Evolutionary conservation across 139 green algal species (phyloP), one percentile per base, ranked within the genome.

Genomic region (Edaphochlamys debaryana): DNA sequence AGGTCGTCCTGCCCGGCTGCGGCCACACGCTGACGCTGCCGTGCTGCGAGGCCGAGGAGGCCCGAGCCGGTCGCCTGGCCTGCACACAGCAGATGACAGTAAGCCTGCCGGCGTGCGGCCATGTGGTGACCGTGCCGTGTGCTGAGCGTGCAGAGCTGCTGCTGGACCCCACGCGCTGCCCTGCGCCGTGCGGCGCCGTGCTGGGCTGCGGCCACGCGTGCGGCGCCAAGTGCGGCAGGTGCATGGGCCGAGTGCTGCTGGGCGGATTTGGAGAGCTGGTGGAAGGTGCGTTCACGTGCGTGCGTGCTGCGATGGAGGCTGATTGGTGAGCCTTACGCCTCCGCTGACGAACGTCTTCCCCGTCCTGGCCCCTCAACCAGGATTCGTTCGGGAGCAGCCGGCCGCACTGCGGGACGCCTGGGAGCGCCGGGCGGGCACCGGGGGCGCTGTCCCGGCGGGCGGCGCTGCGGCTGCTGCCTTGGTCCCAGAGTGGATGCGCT

Each of bases 1-100:
- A 79, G 54, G 71, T 90, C 9, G 0, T 29, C 2, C 63, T 92
- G 52, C 85, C 88, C 29, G 79, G 9, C 27, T 92, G 88, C 42
- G 79, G 79, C 56, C 88, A 92, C 79, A 67, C 27, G 2, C 8
- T 87, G 22, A 85, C n/a, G n/a, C 56, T 87, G 22, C 62, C 85
- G 1, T 92, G 88, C 69, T 41, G 62, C 62, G 34, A 86, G 54
- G 72, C 50, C 19, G 77, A 52, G 9, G 69, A 9, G 7, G 54
- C 38, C 8, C 36, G 17, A 1, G 25, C 77, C 9, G 88, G 86
- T 56, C 23, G 63, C 17, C 60, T 11, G 27, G 0, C 38, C 29
- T 91, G 88, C 85, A 78, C 3, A 19, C n/a, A 50, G 38, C 0
- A 9, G 5, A 69, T 89, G 20, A 3, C 13, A 0, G 36, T 89